Conservation (phyloP, 208 protist species). For the Trichomonas tenax region DNA sequence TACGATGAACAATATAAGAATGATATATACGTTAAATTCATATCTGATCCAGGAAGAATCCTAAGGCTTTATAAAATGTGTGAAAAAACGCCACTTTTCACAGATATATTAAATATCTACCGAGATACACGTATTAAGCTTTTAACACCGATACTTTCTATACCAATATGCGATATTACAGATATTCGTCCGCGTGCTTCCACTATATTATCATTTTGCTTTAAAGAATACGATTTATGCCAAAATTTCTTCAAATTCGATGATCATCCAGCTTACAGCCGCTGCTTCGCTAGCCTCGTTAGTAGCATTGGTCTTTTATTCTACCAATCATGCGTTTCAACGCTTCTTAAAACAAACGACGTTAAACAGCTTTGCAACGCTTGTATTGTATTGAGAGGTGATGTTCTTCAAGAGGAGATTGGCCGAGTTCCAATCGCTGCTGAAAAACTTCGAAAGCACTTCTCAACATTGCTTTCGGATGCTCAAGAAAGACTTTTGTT, state of each 20-base stretch:
- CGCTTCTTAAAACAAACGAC: background rate
- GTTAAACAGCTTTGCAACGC: background rate
- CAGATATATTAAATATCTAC: background rate
- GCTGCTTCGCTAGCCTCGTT: background rate
- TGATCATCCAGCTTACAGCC: background rate
- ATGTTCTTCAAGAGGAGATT: conserved; percentile 1
- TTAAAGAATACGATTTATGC: background rate
- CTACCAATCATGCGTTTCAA: background rate
- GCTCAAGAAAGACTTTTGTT: conserved; percentile 5
- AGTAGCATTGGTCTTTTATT: background rate
- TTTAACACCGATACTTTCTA: background rate
- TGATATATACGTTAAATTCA: background rate
- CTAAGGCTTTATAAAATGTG: background rate
- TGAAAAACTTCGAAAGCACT: background rate
- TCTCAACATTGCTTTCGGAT: background rate
- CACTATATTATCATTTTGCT: background rate
- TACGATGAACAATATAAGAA: background rate
- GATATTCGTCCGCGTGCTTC: background rate
- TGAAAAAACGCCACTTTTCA: background rate
- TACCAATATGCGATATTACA: background rate
- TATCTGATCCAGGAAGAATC: background rate
- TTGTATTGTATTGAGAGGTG: background rate
- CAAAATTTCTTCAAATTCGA: background rate
- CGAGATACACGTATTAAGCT: background rate
- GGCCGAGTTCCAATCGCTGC: background rate